Percentiles rank a stretch among this genome's conserved stretches.
Conservation (phyloP, 306 rosid species). For the Fragaria ananassa region DNA sequence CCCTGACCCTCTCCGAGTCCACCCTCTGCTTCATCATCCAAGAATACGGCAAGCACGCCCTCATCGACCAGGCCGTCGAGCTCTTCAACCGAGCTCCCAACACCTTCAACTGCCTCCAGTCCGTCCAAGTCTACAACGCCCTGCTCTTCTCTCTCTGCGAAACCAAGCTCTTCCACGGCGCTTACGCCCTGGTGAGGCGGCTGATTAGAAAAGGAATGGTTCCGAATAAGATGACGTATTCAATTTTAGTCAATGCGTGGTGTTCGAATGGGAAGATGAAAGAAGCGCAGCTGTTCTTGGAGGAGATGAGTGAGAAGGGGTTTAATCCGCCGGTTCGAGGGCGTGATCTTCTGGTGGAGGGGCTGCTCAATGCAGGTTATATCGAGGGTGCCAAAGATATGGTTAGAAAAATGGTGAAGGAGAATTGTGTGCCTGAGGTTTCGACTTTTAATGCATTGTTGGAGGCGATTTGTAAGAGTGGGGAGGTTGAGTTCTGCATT, state of each 20-base stretch:
- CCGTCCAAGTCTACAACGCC: slow-evolving; percentile 57
- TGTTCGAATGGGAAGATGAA: slow-evolving; percentile 74
- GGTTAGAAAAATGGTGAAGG: slow-evolving; percentile 69
- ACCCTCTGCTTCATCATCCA: slow-evolving; percentile 59
- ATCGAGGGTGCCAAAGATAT: slow-evolving; percentile 70
- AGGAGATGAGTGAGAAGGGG: slow-evolving; percentile 78
- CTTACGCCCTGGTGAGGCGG: slow-evolving; percentile 73
- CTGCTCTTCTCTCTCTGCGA: slow-evolving; percentile 70
- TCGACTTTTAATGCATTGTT: slow-evolving; percentile 62
- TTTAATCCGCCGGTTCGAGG: slow-evolving; percentile 82
- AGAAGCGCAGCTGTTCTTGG: slow-evolving; percentile 66
- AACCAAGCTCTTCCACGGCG: slow-evolving; percentile 69
- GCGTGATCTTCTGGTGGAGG: slow-evolving; percentile 86
- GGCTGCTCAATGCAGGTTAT: slow-evolving; percentile 66
- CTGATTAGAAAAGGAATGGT: slow-evolving; percentile 55
- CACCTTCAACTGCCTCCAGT: slow-evolving; percentile 46
- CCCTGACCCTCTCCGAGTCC: slow-evolving; percentile 53
- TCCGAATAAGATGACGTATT: slow-evolving; percentile 65
- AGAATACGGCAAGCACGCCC: slow-evolving; percentile 71
- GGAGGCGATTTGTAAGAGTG: slow-evolving; percentile 47
- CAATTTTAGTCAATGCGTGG: slow-evolving; percentile 78
- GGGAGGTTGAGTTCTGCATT: slow-evolving; percentile 64
- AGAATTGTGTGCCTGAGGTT: slow-evolving; percentile 61
- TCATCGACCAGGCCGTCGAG: slow-evolving; percentile 63
- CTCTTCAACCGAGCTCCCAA: slow-evolving; percentile 56